phyloP scores from a whole-genome alignment of 2,329 filamentous ascomycete genomes.

The Aspergillus neotritici region DNA sequence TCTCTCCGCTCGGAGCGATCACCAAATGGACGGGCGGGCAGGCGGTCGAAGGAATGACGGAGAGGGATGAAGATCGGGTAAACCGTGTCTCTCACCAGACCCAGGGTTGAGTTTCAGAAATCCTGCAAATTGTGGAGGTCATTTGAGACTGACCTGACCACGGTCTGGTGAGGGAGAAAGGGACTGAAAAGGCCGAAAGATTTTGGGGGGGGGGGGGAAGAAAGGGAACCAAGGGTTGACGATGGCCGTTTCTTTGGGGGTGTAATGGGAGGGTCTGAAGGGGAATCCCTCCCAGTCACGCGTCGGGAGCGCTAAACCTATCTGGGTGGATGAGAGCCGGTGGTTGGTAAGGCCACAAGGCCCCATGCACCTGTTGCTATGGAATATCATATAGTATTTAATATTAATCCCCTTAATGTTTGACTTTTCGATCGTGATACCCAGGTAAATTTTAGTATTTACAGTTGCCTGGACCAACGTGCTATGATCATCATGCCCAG shows the following conservation, averaged over 20 bases:
- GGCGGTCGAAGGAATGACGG: conserved; percentile 13
- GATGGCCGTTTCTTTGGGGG: conserved; percentile 13
- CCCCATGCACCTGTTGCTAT: no score
- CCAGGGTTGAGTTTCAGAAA: conserved; percentile 11
- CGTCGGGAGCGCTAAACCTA: conserved; percentile 34
- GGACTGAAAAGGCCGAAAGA: background rate
- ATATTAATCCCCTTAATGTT: no score
- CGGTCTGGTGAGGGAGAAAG: conserved; percentile 17
- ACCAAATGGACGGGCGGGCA: conserved; percentile 12
- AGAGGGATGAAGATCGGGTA: background rate
- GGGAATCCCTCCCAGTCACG: conserved; percentile 32
- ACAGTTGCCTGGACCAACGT: no score
- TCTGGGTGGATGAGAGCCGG: conserved; percentile 8
- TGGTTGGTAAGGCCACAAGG: no score
- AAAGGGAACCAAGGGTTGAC: conserved; percentile 15
- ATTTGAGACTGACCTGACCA: conserved; percentile 21
- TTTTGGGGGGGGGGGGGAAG: conserved; percentile 4
- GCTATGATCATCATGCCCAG: no score
- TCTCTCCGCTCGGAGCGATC: conserved; percentile 19
- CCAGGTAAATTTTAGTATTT: no score
- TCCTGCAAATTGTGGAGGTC: conserved; percentile 15
- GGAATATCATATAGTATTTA: no score
- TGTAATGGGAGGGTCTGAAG: conserved; percentile 21
- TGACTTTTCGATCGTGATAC: no score
- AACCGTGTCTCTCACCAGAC: conserved; percentile 18